Conservation (phyloP, 1,139 yeast genomes). For the Magnusiomyces magnusii region DNA sequence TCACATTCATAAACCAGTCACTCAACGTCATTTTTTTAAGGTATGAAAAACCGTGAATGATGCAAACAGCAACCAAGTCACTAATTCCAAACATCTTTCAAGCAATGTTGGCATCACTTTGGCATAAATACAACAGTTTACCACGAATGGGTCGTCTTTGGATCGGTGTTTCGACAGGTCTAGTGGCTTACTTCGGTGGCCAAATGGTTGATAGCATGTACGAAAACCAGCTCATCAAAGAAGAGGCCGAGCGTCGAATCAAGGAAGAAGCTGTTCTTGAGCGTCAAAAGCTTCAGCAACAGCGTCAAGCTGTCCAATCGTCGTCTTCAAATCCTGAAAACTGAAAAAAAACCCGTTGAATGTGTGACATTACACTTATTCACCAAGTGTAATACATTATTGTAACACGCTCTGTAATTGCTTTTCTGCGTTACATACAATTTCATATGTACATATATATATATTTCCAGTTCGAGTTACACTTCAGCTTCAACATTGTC, state of each 20-base stretch:
- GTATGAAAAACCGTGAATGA: not conserved
- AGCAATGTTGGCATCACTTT: conserved; percentile 18
- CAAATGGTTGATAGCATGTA: conserved; percentile 42
- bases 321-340: not conserved
- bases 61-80: too few species aligned
- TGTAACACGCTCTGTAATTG: too few species aligned
- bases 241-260: conserved; percentile 35
- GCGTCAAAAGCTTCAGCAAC: conserved; percentile 12
- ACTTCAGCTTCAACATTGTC: too few species aligned
- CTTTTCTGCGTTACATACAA: too few species aligned
- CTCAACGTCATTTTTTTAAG: not conserved
- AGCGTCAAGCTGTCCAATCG: not conserved
- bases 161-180: conserved; percentile 48
- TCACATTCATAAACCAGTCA: not conserved
- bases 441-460: too few species aligned
- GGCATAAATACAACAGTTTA: conserved; percentile 42
- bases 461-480: too few species aligned
- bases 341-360: not conserved
- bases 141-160: conserved; percentile 47
- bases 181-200: conserved; percentile 47
- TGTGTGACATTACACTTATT: not conserved
- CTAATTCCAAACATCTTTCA: too few species aligned
- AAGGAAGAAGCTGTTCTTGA: conserved; percentile 18
- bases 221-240: conserved; percentile 39
- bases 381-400: too few species aligned